These are phyloP conservation scores for Alternaria brassicae DNA, from an alignment of 2,329 filamentous ascomycete genomes.

Conservation along the genomic window DNA sequence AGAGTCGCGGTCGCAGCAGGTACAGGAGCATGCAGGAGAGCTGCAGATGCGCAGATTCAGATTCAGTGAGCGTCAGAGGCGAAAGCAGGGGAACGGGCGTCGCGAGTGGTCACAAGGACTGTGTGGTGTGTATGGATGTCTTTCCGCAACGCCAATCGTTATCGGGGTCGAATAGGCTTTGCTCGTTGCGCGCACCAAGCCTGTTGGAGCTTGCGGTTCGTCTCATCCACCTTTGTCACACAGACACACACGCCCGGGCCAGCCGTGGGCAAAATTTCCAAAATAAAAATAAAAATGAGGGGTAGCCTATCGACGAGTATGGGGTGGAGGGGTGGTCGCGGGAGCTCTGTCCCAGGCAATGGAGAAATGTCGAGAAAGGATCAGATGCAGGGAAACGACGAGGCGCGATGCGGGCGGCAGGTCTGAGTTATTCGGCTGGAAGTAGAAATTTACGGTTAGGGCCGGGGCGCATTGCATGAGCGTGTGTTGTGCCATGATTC, in stretches of 20 bases:
- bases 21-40: conserved; percentile 21
- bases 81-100: conserved; percentile 24
- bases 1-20: conserved; percentile 14
- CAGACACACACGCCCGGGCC: conserved; percentile 31
- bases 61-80: conserved; percentile 22
- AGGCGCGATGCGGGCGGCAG: conserved; percentile 26
- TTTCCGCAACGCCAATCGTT: conserved; percentile 31
- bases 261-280: conserved; percentile 26
- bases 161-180: conserved; percentile 29
- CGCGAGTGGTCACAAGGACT: conserved; percentile 37
- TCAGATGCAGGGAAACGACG: conserved; percentile 29
- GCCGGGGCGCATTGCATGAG: conserved; percentile 30
- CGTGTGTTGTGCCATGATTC: conserved; percentile 20
- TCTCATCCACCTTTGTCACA: conserved; percentile 39
- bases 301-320: conserved; percentile 26
- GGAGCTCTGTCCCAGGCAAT: conserved; percentile 8
- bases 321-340: conserved; percentile 9
- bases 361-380: conserved; percentile 26
- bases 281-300: conserved; percentile 29
- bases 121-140: conserved; percentile 17
- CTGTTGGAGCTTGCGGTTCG: conserved; percentile 31
- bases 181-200: conserved; percentile 32
- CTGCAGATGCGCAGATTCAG: conserved; percentile 23
- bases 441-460: conserved; percentile 29
- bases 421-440: conserved; percentile 26